These are phyloP conservation scores for Xylaria longipes DNA, from an alignment of 495 filamentous ascomycete species.

Conservation along the genomic window DNA sequence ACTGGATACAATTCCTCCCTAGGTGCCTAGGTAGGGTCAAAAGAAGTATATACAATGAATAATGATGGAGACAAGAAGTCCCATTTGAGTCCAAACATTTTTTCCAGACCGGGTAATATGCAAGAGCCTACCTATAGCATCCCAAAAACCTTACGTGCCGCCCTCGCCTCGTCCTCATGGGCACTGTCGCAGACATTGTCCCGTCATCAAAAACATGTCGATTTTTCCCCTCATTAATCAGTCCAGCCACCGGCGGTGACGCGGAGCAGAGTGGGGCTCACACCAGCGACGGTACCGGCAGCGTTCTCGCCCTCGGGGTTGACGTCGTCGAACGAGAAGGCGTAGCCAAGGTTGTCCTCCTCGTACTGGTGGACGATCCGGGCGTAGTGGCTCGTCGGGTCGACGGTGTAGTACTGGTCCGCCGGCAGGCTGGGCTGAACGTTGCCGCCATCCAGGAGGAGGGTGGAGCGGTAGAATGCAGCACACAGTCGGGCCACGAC, in stretches of 20 bases:
- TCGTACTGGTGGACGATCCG: slow-evolving; percentile 53
- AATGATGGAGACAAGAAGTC: neutral
- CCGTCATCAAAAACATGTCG: neutral
- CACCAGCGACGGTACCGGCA: slow-evolving; percentile 44
- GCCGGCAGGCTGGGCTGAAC: slow-evolving; percentile 41
- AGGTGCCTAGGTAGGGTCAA: no score
- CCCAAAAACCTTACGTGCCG: neutral
- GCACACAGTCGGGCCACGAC: slow-evolving; percentile 54
- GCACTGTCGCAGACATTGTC: neutral
- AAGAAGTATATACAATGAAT: slow-evolving; percentile 21
- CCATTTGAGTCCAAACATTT: neutral
- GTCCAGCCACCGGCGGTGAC: slow-evolving; percentile 41
- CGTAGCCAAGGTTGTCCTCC: slow-evolving; percentile 51
- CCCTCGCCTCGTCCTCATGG: neutral
- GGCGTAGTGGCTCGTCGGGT: slow-evolving; percentile 52
- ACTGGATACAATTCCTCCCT: neutral
- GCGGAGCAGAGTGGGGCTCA: slow-evolving; percentile 33
- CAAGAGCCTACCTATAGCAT: neutral
- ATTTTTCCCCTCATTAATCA: neutral
- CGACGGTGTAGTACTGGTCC: slow-evolving; percentile 42
- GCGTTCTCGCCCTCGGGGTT: slow-evolving; percentile 47
- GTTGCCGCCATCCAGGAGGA: slow-evolving; percentile 48
- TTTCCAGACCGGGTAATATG: neutral
- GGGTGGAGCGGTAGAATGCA: slow-evolving; percentile 51
- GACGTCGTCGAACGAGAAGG: slow-evolving; percentile 59